Conservation (phyloP, 2,329 filamentous ascomycete species). For the Alternaria sp. region DNA sequence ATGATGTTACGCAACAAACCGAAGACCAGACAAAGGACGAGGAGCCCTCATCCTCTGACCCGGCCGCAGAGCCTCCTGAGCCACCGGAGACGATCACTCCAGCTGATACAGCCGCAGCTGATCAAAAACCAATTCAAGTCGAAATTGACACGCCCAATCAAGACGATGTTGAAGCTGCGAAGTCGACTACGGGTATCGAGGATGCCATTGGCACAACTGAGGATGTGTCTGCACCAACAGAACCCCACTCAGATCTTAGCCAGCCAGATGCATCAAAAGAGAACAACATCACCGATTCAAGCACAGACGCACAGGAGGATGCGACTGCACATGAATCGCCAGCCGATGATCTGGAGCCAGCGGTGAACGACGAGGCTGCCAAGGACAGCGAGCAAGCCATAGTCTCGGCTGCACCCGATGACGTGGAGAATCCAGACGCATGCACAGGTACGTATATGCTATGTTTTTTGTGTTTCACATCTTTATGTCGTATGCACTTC, state of each 20-base stretch:
- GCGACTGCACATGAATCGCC: constrained; percentile 2
- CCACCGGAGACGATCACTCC: not conserved
- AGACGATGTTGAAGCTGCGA: not conserved
- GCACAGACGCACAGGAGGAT: constrained; percentile 7
- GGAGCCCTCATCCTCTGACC: not conserved
- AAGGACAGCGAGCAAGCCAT: constrained; percentile 9
- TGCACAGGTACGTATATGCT: constrained; percentile 30
- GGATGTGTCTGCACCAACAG: not conserved
- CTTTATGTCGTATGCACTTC: constrained; percentile 11
- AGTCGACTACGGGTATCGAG: not conserved
- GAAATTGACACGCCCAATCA: not conserved
- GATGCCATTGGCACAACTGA: not conserved
- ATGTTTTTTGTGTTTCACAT: constrained; percentile 8
- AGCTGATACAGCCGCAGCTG: not conserved
- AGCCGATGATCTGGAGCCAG: constrained; percentile 3
- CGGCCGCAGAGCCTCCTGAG: not conserved
- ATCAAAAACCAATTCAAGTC: not conserved
- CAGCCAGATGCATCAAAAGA: not conserved
- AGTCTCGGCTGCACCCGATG: constrained; percentile 12
- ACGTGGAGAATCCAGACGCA: constrained; percentile 10
- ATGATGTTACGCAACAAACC: not conserved
- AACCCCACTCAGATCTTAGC: not conserved
- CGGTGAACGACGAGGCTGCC: constrained; percentile 1
- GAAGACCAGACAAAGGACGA: not conserved
- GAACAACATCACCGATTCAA: not conserved